A percentile compares a stretch with the other conserved stretches of the same genome.
These are phyloP conservation scores for Arachis stenosperma DNA, from an alignment of 306 rosid species.

Conservation along the genomic window DNA sequence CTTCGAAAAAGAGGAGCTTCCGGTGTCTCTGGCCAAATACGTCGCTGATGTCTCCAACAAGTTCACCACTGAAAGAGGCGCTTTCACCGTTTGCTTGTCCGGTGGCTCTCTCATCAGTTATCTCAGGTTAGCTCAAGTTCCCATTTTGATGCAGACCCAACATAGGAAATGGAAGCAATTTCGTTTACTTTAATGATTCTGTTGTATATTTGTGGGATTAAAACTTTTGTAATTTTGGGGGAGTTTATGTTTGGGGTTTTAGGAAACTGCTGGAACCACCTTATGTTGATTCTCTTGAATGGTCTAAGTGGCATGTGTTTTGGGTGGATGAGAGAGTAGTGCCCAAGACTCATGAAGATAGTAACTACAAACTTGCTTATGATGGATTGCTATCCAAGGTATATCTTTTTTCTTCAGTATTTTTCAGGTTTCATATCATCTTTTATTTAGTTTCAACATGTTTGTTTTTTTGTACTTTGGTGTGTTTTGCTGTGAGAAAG, in stretches of 20 bases:
- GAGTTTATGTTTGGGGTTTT: conserved; percentile 26
- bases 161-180: background rate
- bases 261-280: conserved; percentile 86
- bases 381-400: conserved; percentile 94
- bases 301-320: conserved; percentile 91
- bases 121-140: conserved; percentile 49
- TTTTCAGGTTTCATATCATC: conserved; percentile 20
- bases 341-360: conserved; percentile 86
- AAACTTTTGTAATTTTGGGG: background rate
- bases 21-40: conserved; percentile 71
- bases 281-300: conserved; percentile 64
- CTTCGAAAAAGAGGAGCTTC: conserved; percentile 69
- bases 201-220: background rate
- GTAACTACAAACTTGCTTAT: conserved; percentile 91
- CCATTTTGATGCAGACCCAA: background rate
- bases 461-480: background rate
- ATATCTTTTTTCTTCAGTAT: background rate
- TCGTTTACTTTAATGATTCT: background rate
- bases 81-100: conserved; percentile 79
- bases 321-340: conserved; percentile 97
- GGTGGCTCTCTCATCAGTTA: conserved; percentile 83
- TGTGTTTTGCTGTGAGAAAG: background rate
- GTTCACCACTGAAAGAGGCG: conserved; percentile 62
- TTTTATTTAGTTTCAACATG: conserved; percentile 25
- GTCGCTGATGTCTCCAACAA: conserved; percentile 77